Evolutionary conservation across 441 rosid species (phyloP).

Genomic region (Mallotus repandus): DNA sequence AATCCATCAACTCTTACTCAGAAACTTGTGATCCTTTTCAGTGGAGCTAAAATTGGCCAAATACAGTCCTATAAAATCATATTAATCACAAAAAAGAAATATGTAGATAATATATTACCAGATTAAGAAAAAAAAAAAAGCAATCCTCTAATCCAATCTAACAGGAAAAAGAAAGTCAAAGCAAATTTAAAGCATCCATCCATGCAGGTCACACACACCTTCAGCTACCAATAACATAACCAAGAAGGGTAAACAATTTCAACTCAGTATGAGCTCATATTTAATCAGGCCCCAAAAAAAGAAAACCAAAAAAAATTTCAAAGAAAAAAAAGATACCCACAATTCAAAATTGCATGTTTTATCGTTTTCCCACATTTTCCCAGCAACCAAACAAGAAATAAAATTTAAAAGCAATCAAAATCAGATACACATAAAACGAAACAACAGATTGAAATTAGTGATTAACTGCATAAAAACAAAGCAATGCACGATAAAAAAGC

Average conservation of each 20-base stretch:
- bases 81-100: background rate
- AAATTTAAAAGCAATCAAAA: background rate
- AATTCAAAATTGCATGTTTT: constrained; percentile 1
- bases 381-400: constrained; percentile 18
- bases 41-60: background rate
- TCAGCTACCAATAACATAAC: background rate
- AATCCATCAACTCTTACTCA: background rate
- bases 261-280: background rate
- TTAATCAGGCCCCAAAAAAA: background rate
- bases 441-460: background rate
- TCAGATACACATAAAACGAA: background rate
- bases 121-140: background rate
- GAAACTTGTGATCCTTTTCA: constrained; percentile 4
- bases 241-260: background rate
- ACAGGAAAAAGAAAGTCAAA: background rate
- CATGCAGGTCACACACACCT: background rate
- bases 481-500: constrained; percentile 24
- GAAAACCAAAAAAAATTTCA: background rate
- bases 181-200: background rate
- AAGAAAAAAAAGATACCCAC: constrained; percentile 5
- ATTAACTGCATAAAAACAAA: background rate
- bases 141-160: background rate
- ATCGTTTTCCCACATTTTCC: constrained; percentile 8
- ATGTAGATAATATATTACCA: background rate
- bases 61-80: background rate